A percentile compares a stretch with the other conserved stretches of the same genome.
phyloP scores from a whole-genome alignment of 305 asterid species.

The Fraxinus floribunda region DNA sequence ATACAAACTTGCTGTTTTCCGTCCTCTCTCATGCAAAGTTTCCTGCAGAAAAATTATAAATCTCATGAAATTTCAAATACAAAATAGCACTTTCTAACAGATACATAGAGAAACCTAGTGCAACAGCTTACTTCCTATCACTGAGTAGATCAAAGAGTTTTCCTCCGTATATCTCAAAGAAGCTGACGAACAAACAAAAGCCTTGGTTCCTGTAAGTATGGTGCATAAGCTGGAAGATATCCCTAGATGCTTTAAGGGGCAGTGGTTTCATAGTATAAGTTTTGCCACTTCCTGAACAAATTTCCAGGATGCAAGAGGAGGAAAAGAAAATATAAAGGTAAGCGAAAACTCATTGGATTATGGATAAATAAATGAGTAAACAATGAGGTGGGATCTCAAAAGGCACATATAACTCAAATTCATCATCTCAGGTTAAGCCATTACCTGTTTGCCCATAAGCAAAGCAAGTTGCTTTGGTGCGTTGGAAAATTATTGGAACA shows the following conservation, averaged over 20 bases:
- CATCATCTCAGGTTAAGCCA: constrained; percentile 6
- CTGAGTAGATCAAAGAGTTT: constrained; percentile 89
- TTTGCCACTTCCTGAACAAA: constrained; percentile 40
- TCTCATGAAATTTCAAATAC: constrained; percentile 12
- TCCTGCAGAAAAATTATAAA: constrained; percentile 46
- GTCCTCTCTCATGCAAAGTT: constrained; percentile 99
- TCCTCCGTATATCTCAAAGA: constrained; percentile 98
- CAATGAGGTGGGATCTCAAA: not conserved
- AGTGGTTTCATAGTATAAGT: constrained; percentile 46
- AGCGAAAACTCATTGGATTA: not conserved
- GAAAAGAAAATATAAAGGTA: constrained; percentile 11
- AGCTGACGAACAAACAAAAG: constrained; percentile 65
- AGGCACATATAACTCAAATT: not conserved
- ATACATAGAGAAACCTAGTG: constrained; percentile 5
- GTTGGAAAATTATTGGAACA: constrained; percentile 92
- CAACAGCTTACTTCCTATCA: constrained; percentile 76
- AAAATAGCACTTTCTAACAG: constrained; percentile 22
- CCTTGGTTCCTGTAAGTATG: constrained; percentile 37
- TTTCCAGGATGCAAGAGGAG: not conserved
- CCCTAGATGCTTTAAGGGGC: constrained; percentile 41
- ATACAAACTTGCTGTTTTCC: constrained; percentile 97
- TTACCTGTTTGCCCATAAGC: constrained; percentile 99
- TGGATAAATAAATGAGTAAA: not conserved
- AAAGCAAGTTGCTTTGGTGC: constrained; percentile 98
- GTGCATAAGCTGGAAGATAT: constrained; percentile 32